Evolutionary conservation across 2,329 filamentous ascomycete species (phyloP).

Genomic region (Colletotrichum viniferum): DNA sequence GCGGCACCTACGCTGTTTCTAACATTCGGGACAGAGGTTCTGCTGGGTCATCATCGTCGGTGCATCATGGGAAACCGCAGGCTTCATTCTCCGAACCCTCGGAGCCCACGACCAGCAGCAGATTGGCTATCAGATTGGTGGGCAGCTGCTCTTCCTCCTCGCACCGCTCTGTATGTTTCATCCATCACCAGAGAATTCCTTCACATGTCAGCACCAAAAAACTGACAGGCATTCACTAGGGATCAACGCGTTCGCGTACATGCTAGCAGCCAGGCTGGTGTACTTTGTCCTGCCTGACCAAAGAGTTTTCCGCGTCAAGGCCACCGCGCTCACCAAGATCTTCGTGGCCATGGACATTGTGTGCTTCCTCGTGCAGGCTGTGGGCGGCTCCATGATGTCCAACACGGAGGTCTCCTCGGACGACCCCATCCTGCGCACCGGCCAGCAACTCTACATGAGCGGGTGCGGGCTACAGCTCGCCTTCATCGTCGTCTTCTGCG

Average conservation of each 20-base stretch:
- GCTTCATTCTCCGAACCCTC: constrained; percentile 40
- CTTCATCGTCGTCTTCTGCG: constrained; percentile 41
- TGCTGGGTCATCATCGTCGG: constrained; percentile 47
- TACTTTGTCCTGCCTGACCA: constrained; percentile 42
- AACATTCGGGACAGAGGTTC: constrained; percentile 24
- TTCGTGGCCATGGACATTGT: constrained; percentile 54
- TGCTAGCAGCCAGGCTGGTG: constrained; percentile 45
- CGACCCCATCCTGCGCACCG: constrained; percentile 31
- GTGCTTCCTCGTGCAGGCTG: constrained; percentile 50
- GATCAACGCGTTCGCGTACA: constrained; percentile 51
- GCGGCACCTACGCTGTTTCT: fast-evolving
- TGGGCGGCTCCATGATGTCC: constrained; percentile 41
- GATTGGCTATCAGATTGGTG: constrained; percentile 30
- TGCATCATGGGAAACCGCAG: constrained; percentile 39
- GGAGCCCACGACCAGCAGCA: constrained; percentile 43
- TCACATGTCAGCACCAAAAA: neutral
- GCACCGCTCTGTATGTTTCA: constrained; percentile 41
- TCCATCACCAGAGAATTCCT: neutral
- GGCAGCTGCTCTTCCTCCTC: constrained; percentile 42
- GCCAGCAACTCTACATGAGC: constrained; percentile 42
- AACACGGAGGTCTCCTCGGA: constrained; percentile 25
- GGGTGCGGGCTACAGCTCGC: constrained; percentile 41
- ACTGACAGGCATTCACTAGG: constrained; percentile 23
- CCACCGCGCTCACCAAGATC: constrained; percentile 42
- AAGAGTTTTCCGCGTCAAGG: constrained; percentile 37